Evolutionary conservation across 139 green algal species (phyloP).

Genomic region (Pseudopediastrum boryanum): DNA sequence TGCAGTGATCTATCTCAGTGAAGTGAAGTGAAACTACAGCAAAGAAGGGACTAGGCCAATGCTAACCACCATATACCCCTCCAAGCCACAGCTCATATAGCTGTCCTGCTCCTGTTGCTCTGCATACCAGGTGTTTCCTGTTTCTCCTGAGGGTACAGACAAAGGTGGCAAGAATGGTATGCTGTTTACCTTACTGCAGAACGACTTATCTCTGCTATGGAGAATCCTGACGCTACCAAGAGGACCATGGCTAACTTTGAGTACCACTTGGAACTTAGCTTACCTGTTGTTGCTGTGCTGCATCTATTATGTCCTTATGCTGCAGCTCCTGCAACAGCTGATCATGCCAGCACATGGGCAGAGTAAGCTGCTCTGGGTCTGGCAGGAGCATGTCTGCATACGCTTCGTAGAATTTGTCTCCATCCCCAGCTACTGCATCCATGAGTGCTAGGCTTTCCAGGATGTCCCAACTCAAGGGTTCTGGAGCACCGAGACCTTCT

Average conservation of each 20-base stretch:
- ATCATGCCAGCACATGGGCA: constrained; percentile 61
- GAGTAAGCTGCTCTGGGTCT: constrained; percentile 44
- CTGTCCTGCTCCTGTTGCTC: no score
- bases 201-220: no score
- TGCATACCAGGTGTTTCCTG: no score
- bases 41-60: no score
- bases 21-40: no score
- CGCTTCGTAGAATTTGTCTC: constrained; percentile 44
- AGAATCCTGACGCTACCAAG: no score
- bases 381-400: constrained; percentile 63
- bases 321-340: constrained; percentile 59
- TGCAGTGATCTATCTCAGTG: no score
- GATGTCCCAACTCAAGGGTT: constrained; percentile 65
- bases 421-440: constrained; percentile 57
- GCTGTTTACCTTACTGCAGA: no score
- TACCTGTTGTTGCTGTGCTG: constrained; percentile 57
- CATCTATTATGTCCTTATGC: constrained; percentile 52
- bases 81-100: no score
- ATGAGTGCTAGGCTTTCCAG: constrained; percentile 67
- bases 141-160: neutral
- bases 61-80: no score
- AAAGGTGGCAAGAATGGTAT: no score
- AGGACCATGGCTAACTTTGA: no score
- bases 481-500: neutral
- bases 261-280: neutral